Evolutionary conservation across 2,329 filamentous ascomycete species (phyloP).

Genomic region (Pseudofabraea citricarpa): DNA sequence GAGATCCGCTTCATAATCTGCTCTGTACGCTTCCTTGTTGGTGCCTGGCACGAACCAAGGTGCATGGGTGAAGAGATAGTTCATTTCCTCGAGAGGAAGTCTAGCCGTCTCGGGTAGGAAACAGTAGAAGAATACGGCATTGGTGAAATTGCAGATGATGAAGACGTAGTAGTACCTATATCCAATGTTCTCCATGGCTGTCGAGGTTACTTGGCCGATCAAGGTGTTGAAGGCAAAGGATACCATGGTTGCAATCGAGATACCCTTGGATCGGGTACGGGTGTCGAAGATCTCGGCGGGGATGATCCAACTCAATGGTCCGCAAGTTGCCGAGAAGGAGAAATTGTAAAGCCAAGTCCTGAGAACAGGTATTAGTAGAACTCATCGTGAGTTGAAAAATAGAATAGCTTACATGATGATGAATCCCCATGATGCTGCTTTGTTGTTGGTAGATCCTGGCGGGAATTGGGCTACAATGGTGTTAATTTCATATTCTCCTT

Average conservation of each 20-base stretch:
- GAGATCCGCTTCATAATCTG: conserved; percentile 1
- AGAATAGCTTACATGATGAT: conserved; percentile 46
- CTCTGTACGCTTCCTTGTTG: conserved; percentile 30
- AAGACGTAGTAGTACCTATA: conserved; percentile 53
- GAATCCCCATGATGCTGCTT: conserved; percentile 64
- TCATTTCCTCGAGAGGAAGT: conserved; percentile 64
- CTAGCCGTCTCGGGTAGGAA: conserved; percentile 62
- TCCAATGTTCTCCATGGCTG: conserved; percentile 41
- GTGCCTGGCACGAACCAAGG: conserved; percentile 54
- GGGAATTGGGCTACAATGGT: conserved; percentile 50
- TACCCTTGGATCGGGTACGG: conserved; percentile 67
- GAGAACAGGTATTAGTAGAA: conserved; percentile 31
- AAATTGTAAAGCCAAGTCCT: conserved; percentile 77
- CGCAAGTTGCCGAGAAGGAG: conserved; percentile 66
- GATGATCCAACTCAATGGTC: conserved; percentile 59
- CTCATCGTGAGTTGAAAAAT: background rate
- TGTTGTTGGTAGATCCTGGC: conserved; percentile 44
- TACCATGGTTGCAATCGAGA: conserved; percentile 69
- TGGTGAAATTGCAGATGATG: conserved; percentile 63
- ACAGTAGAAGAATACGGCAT: conserved; percentile 63
- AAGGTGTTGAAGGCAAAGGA: conserved; percentile 74
- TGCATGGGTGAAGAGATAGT: conserved; percentile 59
- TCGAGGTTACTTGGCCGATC: conserved; percentile 65
- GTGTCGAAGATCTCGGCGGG: conserved; percentile 75
- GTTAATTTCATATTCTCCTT: no score